Evolutionary conservation across 1,284 basidiomycete species (phyloP), one percentile per base, ranked within the genome.

Genomic region (Papiliotrema terrestris): DNA sequence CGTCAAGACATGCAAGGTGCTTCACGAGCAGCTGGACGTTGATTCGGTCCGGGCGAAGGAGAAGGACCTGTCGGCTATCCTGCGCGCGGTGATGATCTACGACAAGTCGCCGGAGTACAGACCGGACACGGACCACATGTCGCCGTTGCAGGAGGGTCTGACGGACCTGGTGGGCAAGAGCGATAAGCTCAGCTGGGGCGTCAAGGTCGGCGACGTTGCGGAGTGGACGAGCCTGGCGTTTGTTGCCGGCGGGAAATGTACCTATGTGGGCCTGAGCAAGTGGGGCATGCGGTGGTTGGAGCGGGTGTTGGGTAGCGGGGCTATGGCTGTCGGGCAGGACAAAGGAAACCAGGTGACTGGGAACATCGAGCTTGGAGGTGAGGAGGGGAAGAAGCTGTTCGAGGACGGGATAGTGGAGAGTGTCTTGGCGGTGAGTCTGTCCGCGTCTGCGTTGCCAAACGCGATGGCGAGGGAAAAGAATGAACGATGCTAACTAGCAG

Each of bases 161-260:
- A 80, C 82, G 42, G 78, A 78, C 26, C 83, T 95, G 52, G 85
- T 91, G 52, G 80, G 88, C 41, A 66, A 56, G 22, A 73, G 65
- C 5, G 75, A 79, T 0, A 77, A 83, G 9, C 72, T 82, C 0
- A 86, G 84, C 1, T 80, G 84, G 0, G 88, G 89, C 0, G 78
- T 90, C 9, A 78, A 96, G 20, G 82, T 98, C 58, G 79, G 83
- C 1, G 90, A 95, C 69, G 78, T 97, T 8, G 86, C 94, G 0
- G 89, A 94, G 72, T 94, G 86, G 63, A 81, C 85, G 22, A 89
- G 88, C 0, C 80, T 98, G 22, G 86, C 94, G 1, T 97, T 92
- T 78, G 77, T 89, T 0, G 86, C 8, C 89, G 89, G 58, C 84
- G 39, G 37, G 62, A 83, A 86, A 8, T 81, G 94, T 44, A 91